A percentile compares a stretch with the other conserved stretches of the same genome.
phyloP scores from a whole-genome alignment of 768 basidiomycete genomes.

The Tricholoma sp. region DNA sequence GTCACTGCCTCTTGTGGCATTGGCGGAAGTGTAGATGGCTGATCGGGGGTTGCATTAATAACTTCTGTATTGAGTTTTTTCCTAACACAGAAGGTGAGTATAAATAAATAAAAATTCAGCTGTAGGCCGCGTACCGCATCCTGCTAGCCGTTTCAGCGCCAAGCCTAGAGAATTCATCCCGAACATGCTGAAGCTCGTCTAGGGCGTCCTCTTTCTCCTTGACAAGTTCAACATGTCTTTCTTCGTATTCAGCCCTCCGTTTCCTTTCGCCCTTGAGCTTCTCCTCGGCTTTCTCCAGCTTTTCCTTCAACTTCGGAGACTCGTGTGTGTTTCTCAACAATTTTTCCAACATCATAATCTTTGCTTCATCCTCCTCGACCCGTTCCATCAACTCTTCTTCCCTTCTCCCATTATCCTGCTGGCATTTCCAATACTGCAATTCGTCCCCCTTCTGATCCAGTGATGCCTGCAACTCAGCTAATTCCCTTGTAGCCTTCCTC shows the following conservation, averaged over 20 bases:
- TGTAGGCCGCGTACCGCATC: slow-evolving; percentile 1
- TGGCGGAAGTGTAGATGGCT: neutral
- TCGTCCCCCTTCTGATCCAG: slow-evolving; percentile 61
- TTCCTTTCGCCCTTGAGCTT: slow-evolving; percentile 39
- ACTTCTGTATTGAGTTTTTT: neutral
- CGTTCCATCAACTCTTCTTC: slow-evolving; percentile 60
- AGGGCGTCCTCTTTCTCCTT: slow-evolving; percentile 49
- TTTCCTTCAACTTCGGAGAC: slow-evolving; percentile 33
- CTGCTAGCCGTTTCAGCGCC: slow-evolving; percentile 8
- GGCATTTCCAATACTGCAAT: slow-evolving; percentile 37
- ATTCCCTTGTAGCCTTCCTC: slow-evolving; percentile 36
- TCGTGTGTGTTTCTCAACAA: slow-evolving; percentile 38
- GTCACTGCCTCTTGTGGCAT: slow-evolving; percentile 28
- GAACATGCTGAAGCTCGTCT: slow-evolving; percentile 36
- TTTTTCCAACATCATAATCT: slow-evolving; percentile 52
- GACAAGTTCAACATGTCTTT: slow-evolving; percentile 39
- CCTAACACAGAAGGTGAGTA: neutral
- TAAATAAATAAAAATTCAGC: neutral
- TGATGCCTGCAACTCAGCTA: slow-evolving; percentile 36
- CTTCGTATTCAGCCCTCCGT: slow-evolving; percentile 36
- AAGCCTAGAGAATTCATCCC: slow-evolving; percentile 24
- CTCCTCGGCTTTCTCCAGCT: slow-evolving; percentile 32
- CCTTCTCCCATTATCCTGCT: slow-evolving; percentile 38
- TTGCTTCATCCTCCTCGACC: slow-evolving; percentile 70
- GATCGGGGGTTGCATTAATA: neutral